Base-by-base conservation (phyloP, 495 filamentous ascomycete genomes). In the Tuber umbilicatum region DNA sequence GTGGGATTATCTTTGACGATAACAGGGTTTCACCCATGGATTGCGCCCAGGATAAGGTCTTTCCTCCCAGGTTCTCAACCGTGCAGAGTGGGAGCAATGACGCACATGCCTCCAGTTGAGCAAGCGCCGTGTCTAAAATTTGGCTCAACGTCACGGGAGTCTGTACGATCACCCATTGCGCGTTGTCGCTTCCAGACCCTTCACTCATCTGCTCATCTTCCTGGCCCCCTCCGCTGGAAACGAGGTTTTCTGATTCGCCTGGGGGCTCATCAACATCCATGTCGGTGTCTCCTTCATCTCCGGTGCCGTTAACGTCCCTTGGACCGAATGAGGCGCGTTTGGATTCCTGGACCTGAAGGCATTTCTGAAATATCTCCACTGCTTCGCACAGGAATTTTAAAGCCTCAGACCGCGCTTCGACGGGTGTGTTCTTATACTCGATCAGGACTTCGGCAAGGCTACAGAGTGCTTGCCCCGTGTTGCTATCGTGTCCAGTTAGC, bases 391-490 rank as follows among this genome's bases (percentile, higher is more conserved):
- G 60, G 14, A 79, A 64, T 9, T 74, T 67, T 23, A 74, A 69
- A 1, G 79, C 79, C 47, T 73, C 42, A 0, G 50, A 14, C 45
- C 75, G 75, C 10, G 76, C 79, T 40, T 73, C 75, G 27, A n/a
- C 40, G n/a, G 77, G 72, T 37, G 72, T 31, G 50, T 47, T 75
- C 35, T 68, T 74, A 17, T 79, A 79, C 64, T 79, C 75, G 23
- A 73, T 21, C 31, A 81, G 67, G 23, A 23, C 69, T 70, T 81
- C 80, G 3, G 80, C 79, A 19, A 77, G 73, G 47, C 76, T 73
- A 5, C 71, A 74, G 38, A 79, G 76, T n/a, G 73, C 74, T 39
- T 81, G 80, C 12, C 79, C 80, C 27, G 79, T 81, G 69, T 81
- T 81, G 43, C 80, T 81, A 68, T n/a, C 39, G 31, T 68, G 70